Percentiles rank a stretch among this genome's conserved stretches.
phyloP scores from a whole-genome alignment of 2,329 filamentous ascomycete genomes.

The Elsinoe australis region DNA sequence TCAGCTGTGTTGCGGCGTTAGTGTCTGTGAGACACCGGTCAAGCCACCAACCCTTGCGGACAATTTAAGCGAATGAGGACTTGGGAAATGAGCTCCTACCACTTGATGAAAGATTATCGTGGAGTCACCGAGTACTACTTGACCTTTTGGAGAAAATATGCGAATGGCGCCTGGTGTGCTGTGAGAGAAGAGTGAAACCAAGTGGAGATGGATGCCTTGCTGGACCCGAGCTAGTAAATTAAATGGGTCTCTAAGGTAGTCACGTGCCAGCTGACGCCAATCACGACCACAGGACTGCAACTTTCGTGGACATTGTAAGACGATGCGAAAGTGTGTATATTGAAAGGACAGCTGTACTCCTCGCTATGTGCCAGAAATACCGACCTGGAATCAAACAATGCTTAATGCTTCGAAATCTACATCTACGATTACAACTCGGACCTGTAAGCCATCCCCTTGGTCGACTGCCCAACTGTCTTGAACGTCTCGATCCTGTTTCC shows the following conservation, averaged over 20 bases:
- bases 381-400: too few relatives aligned
- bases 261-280: too few relatives aligned
- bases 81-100: constrained; percentile 1
- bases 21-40: constrained; percentile 3
- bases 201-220: neutral
- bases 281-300: too few relatives aligned
- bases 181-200: neutral
- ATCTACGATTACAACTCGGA: constrained; percentile 15
- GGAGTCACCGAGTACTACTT: neutral
- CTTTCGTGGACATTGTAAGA: too few relatives aligned
- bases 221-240: too few relatives aligned
- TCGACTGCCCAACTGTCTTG: constrained; percentile 36
- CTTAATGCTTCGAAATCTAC: too few relatives aligned
- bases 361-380: neutral
- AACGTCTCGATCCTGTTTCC: constrained; percentile 31
- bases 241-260: too few relatives aligned
- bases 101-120: neutral
- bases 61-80: constrained; percentile 4
- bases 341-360: neutral
- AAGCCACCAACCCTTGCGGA: constrained; percentile 1
- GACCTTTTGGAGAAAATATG: too few relatives aligned
- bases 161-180: neutral
- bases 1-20: too few relatives aligned
- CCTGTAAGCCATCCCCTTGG: constrained; percentile 32
- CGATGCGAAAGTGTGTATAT: too few relatives aligned